Conservation (phyloP, 1,284 basidiomycete genomes). For the Cryptococcus hybrid region DNA sequence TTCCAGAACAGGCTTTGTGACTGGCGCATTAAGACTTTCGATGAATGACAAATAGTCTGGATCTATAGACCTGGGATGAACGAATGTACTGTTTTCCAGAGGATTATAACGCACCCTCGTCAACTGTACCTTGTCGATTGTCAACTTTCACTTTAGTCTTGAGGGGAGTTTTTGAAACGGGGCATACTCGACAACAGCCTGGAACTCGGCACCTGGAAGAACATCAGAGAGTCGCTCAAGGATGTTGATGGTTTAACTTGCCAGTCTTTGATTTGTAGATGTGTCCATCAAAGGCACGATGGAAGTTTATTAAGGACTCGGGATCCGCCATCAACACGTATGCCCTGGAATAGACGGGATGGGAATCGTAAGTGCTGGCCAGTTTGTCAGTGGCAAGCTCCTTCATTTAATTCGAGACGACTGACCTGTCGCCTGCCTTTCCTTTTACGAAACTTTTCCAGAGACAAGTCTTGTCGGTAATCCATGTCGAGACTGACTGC, state of each 20-base stretch:
- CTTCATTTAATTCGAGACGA: slow-evolving; percentile 4
- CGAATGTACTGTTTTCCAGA: not conserved
- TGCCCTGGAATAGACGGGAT: slow-evolving; percentile 79
- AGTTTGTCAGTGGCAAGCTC: not conserved
- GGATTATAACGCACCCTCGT: slow-evolving; percentile 32
- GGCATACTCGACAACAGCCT: slow-evolving; percentile 89
- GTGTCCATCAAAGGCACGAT: slow-evolving; percentile 86
- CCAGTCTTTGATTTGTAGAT: slow-evolving; percentile 87
- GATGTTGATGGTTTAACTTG: slow-evolving; percentile 43
- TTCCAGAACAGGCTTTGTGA: slow-evolving; percentile 54
- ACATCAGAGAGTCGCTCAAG: slow-evolving; percentile 1
- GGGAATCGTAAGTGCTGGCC: slow-evolving; percentile 57
- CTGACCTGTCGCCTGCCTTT: slow-evolving; percentile 69
- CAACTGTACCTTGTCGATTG: slow-evolving; percentile 45
- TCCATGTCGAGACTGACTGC: slow-evolving; percentile 83
- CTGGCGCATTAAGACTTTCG: slow-evolving; percentile 54
- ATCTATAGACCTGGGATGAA: slow-evolving; percentile 52
- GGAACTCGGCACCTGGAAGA: slow-evolving; percentile 71
- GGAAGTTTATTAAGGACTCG: slow-evolving; percentile 70
- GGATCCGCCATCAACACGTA: slow-evolving; percentile 85
- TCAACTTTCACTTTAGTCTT: slow-evolving; percentile 42
- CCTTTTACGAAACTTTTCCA: slow-evolving; percentile 71
- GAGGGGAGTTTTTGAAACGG: slow-evolving; percentile 71
- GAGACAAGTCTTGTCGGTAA: slow-evolving; percentile 65
- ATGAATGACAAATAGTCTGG: slow-evolving; percentile 79